Evolutionary conservation across 345 rosid genomes (phyloP), one percentile per base, ranked within the genome.

Genomic region (Boechera divaricarpa): DNA sequence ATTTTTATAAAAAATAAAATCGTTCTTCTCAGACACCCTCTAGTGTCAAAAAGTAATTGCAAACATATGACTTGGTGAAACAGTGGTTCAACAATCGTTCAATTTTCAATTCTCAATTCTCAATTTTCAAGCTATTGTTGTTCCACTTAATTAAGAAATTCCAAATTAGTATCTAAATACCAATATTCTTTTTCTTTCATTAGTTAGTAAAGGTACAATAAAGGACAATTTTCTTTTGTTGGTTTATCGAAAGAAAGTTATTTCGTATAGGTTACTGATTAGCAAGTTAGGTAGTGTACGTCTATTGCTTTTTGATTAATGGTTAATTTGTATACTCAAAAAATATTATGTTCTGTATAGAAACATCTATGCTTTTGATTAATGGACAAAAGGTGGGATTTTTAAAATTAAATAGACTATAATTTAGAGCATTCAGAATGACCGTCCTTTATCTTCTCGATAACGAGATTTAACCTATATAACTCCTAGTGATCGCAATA

Each of bases 401-500:
- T 12, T 2, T 54, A 41, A 11, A 26, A 10, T 18, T 7, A 8
- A 4, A 28, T 51, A 26, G 51, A 70, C 57, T 24, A 74, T 32
- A 45, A n/a, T 35, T 44, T 21, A 35, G 57, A 18, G 62, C 65
- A 74, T 5, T 26, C 56, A 21, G 13, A 35, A 29, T 63, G 29
- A 28, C 2, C 21, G 10, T 51, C 6, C 41, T 51, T 52, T 38
- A n/a, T 8, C 41, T 57, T 58, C 16, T 58, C 6, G 74, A 76
- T 68, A 59, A 52, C 24, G 63, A 61, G 39, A 47, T 42, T 61
- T 61, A 21, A 61, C 75, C 79, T 61, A 60, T 38, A 67, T 47
- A 15, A 24, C 57, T 57, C 3, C 5, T 57, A 65, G 65, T 36
- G 61, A 59, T 67, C 4, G 13, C 18, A 67, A 59, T 21, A 28